Evolutionary conservation across 2,329 filamentous ascomycete genomes (phyloP), one percentile per base, ranked within the genome.

Genomic region (Botryotinia calthae): DNA sequence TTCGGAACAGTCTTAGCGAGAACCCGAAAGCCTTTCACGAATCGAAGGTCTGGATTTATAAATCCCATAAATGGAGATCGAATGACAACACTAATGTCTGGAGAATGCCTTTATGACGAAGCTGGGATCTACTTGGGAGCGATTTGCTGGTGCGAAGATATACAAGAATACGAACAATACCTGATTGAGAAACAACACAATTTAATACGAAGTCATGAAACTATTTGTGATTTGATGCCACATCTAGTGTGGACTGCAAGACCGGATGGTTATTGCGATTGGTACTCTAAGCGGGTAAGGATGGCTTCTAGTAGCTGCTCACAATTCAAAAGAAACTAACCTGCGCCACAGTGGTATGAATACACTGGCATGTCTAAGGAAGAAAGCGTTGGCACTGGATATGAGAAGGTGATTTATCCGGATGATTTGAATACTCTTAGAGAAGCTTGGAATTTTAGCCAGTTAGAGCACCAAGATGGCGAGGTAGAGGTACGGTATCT

Each of bases 71-170:
- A 72, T 4, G 71, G 75, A 25, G 70, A 74, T 16, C 76, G 67
- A 44, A 59, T 77, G 25, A 68, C 75, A 20, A 66, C 71, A 58
- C 65, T 58, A 31, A 63, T 77, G 18, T 74, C 65, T 70, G 77
- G 76, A 14, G 75, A 78, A 58, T 78, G 76, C 61, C 70, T 79
- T 4, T 79, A 77, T 66, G 77, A 78, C 63, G 76, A 76, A 22
- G 76, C 76, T n/a, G 75, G 75, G 28, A 72, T 75, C 25, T 78
- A 77, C 44, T 20, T 79, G 3, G 77, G 77, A 9, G 77, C 76
- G 18, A 70, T 78, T 34, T 77, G 74, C 65, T 79, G 76, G 77
- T 77, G 75, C 63, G 58, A 70, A 65, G 74, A 77, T 44, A 59
- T 78, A 4, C 75, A 76, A 40, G 66, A 75, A 44, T 78, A 75